phyloP scores from a whole-genome alignment of 306 rosid species.

The Quercus suber region DNA sequence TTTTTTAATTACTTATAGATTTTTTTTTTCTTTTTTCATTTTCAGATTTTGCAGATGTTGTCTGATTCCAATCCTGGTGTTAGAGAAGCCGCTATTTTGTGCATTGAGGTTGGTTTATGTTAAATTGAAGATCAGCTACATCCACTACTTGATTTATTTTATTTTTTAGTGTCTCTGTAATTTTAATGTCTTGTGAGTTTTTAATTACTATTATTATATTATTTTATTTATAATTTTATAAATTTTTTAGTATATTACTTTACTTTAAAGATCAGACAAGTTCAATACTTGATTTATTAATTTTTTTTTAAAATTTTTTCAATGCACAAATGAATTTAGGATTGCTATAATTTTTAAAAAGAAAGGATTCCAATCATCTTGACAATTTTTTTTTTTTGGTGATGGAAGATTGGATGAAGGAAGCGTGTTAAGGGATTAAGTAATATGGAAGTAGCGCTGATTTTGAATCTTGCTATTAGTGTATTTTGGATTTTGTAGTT shows the following conservation, averaged over 20 bases:
- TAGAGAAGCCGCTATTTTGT: conserved; percentile 85
- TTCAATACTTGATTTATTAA: background rate
- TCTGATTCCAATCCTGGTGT: conserved; percentile 85
- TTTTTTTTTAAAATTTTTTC: too few relatives aligned
- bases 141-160: background rate
- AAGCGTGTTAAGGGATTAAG: background rate
- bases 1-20: conserved; percentile 1
- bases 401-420: background rate
- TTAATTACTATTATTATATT: background rate
- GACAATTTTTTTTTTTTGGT: background rate
- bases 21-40: background rate
- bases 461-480: background rate
- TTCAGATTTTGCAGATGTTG: conserved; percentile 90
- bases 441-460: background rate
- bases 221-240: background rate
- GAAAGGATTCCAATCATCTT: background rate
- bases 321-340: too few relatives aligned
- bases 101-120: conserved; percentile 71
- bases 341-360: background rate
- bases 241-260: background rate
- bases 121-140: background rate
- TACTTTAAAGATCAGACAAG: background rate
- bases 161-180: background rate
- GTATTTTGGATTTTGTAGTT: background rate
- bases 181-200: background rate